A percentile compares a stretch with the other conserved stretches of the same genome.
Evolutionary conservation across 2,329 filamentous ascomycete species (phyloP).

Genomic region (Didymella arachidicola): DNA sequence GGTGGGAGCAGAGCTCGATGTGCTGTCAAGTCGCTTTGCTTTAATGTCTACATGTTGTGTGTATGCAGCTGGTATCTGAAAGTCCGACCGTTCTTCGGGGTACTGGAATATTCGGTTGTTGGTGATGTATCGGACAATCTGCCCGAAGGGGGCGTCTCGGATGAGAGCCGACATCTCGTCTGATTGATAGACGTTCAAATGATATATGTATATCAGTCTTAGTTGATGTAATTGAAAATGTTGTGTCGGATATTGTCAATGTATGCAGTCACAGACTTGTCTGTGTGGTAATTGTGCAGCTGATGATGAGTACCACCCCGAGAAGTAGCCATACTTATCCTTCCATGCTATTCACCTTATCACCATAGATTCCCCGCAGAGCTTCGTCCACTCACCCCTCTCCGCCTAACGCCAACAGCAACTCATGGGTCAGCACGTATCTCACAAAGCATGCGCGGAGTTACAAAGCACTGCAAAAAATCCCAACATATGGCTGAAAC

Average conservation of each 20-base stretch:
- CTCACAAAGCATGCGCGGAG: slow-evolving; percentile 14
- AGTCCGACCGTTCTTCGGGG: not conserved
- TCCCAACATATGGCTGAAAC: not conserved
- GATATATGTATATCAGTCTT: not conserved
- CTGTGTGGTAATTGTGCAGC: not conserved
- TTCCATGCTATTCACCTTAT: not conserved
- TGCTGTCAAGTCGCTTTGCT: not conserved
- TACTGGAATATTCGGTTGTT: not conserved
- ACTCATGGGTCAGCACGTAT: slow-evolving; percentile 13
- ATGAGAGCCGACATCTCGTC: not conserved
- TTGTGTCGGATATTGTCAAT: not conserved
- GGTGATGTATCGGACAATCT: not conserved
- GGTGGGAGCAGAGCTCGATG: not conserved
- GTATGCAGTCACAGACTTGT: not conserved
- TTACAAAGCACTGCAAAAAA: slow-evolving; percentile 13
- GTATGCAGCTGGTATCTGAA: not conserved
- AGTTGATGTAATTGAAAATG: not conserved
- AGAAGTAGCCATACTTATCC: not conserved
- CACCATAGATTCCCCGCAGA: not conserved
- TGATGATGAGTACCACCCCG: not conserved
- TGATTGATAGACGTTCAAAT: not conserved
- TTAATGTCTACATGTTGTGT: not conserved
- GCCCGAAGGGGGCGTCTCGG: not conserved
- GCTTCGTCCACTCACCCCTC: not conserved
- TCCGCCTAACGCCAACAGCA: not conserved